Evolutionary conservation across 1,139 yeast species (phyloP), one percentile per base, ranked within the genome.

Genomic region (Sugiyamaella grinbergsii): DNA sequence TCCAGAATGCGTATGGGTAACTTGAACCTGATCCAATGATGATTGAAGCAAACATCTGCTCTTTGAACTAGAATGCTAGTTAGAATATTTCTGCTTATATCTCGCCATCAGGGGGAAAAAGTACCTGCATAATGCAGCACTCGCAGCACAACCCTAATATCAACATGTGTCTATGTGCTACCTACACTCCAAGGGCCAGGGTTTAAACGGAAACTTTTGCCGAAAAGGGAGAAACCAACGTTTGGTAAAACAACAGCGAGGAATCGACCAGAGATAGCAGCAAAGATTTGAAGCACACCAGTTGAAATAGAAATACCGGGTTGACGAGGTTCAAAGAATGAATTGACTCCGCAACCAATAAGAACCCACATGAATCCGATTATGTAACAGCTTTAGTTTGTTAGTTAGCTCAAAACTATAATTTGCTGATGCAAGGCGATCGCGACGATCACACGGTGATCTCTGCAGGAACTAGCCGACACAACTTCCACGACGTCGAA

Each of bases 11-110:
- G 50, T 78, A 77, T 34, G 77, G 71, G 40, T 72, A 64, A 22
- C 73, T 72, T 37, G 71, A 66, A n/a, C 77, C 65, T 42, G 72
- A 72, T 32, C 74, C 68, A 55, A 73, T 72, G 57, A 76, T 68
- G 34, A 77, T 44, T 2, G 84, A 77, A 2, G 80, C 72, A 54
- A 81, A 70, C 82, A 81, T 79, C 70, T 84, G 88, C 62, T 85
- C 93, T 64, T 85, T 85, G 59, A 71, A 74, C 29, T 76, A 16
- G 10, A 16, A 16, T 33, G 15, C 15, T 33, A 5, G 37, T 33
- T 33, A 33, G 37, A 29, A 10, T 29, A 13, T 11, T 29, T 8
- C 33, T 16, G 33, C 13, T 29, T 29, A 13, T n/a, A n/a, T n/a
- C n/a, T n/a, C n/a, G n/a, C n/a, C n/a, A n/a, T n/a, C 33, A 29